Percentiles rank a stretch among this genome's conserved stretches.
Evolutionary conservation across 2,329 filamentous ascomycete genomes (phyloP).

Genomic region (Aspergillus tanneri): DNA sequence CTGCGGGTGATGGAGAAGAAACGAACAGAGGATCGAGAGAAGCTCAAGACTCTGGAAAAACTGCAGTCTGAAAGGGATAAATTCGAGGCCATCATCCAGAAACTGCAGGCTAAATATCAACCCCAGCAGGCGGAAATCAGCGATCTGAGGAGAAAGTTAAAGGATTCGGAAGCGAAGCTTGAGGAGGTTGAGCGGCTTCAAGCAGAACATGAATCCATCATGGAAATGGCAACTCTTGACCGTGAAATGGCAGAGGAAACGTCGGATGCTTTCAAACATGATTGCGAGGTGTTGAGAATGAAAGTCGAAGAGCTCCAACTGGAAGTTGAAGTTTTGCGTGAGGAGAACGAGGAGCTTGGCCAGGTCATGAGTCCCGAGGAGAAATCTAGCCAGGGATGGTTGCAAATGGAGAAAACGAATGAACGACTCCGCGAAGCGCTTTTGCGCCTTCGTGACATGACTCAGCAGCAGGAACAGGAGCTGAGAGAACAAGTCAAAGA

Average conservation of each 20-base stretch:
- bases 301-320: slow-evolving; percentile 81
- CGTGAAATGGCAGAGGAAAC: slow-evolving; percentile 96
- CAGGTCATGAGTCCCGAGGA: slow-evolving; percentile 88
- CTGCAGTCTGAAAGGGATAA: slow-evolving; percentile 59
- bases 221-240: slow-evolving; percentile 87
- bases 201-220: slow-evolving; percentile 77
- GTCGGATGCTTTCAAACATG: slow-evolving; percentile 75
- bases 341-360: slow-evolving; percentile 81
- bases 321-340: slow-evolving; percentile 80
- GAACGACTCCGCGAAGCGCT: slow-evolving; percentile 84
- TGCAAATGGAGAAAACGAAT: slow-evolving; percentile 88
- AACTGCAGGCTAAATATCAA: slow-evolving; percentile 84
- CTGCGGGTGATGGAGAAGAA: slow-evolving; percentile 85
- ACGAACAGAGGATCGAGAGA: slow-evolving; percentile 78
- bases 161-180: slow-evolving; percentile 69
- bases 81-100: slow-evolving; percentile 79
- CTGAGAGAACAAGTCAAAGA: slow-evolving; percentile 71
- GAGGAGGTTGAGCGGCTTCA: slow-evolving; percentile 70
- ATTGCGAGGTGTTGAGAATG: slow-evolving; percentile 72
- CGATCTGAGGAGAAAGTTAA: slow-evolving; percentile 73
- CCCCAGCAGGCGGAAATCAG: slow-evolving; percentile 76
- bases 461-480: slow-evolving; percentile 79
- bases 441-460: slow-evolving; percentile 79
- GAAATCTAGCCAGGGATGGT: slow-evolving; percentile 78
- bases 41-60: slow-evolving; percentile 74